A percentile compares a stretch with the other conserved stretches of the same genome.
phyloP scores from a whole-genome alignment of 2,329 filamentous ascomycete genomes.

The Exophiala phaeomuriformis region DNA sequence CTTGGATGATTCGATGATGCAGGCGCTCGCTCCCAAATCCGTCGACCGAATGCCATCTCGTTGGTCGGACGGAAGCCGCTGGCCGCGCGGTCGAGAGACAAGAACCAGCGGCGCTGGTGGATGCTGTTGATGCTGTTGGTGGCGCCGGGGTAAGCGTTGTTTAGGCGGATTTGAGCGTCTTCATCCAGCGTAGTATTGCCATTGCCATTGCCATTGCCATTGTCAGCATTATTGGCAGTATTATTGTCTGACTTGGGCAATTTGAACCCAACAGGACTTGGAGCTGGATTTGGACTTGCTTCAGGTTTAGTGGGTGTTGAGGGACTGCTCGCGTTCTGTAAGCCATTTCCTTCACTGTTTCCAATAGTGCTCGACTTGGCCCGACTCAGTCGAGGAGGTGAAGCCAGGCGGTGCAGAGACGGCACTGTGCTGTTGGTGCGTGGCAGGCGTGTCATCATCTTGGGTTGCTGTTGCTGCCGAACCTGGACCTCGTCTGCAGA shows the following conservation, averaged over 20 bases:
- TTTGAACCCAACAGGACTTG: neutral
- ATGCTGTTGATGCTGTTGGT: slow-evolving; percentile 59
- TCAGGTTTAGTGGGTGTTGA: neutral
- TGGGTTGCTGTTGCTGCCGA: too few species aligned
- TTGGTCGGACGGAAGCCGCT: slow-evolving; percentile 47
- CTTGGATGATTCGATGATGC: too few species aligned
- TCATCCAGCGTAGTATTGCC: slow-evolving; percentile 14
- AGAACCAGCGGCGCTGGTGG: slow-evolving; percentile 60
- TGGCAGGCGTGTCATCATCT: neutral
- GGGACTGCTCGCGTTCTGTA: too few species aligned
- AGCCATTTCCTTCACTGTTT: too few species aligned
- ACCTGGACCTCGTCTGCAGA: neutral
- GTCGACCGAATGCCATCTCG: slow-evolving; percentile 2
- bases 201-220: slow-evolving; percentile 2
- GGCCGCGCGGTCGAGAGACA: slow-evolving; percentile 53
- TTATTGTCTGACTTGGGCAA: neutral
- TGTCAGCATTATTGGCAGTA: neutral
- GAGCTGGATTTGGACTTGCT: neutral
- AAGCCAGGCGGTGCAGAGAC: slow-evolving; percentile 20
- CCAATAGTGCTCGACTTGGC: neutral
- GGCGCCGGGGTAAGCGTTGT: slow-evolving; percentile 61
- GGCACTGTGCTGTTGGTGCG: slow-evolving; percentile 13
- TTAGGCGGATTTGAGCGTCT: slow-evolving; percentile 43
- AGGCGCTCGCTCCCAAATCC: neutral
- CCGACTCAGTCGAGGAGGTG: slow-evolving; percentile 12